A percentile compares a stretch with the other conserved stretches of the same genome.
phyloP scores from a whole-genome alignment of 2,329 filamentous ascomycete genomes.

The Ceratocystis alfenasii region DNA sequence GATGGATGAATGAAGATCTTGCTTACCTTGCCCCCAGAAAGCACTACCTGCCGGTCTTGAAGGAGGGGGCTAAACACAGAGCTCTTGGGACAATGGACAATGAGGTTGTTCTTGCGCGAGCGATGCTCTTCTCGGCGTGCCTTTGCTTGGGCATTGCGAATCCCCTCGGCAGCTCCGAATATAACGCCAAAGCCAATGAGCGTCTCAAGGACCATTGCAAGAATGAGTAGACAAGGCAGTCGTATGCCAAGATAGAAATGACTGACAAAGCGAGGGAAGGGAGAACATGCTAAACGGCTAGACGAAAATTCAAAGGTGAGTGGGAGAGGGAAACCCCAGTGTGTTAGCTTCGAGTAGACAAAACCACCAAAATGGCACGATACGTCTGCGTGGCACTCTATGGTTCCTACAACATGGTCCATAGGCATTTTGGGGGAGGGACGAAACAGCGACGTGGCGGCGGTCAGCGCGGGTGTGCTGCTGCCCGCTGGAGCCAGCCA shows the following conservation, averaged over 20 bases:
- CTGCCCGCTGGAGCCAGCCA: not conserved
- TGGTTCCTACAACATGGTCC: not conserved
- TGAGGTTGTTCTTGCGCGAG: slow-evolving; percentile 37
- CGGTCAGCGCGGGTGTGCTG: not conserved
- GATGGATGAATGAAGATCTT: not conserved
- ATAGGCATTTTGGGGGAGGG: not conserved
- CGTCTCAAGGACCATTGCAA: slow-evolving; percentile 28
- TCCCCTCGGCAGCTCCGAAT: slow-evolving; percentile 37
- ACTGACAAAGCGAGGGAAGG: not conserved
- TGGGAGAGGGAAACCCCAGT: not conserved
- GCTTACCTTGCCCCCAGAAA: slow-evolving; percentile 34
- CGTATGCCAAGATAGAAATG: not conserved
- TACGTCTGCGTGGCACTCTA: not conserved
- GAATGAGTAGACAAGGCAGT: not conserved
- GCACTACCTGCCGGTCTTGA: slow-evolving; percentile 35
- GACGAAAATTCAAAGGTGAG: not conserved
- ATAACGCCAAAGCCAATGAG: slow-evolving; percentile 35
- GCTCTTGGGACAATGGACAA: slow-evolving; percentile 37
- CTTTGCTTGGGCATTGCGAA: slow-evolving; percentile 37
- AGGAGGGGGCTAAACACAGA: slow-evolving; percentile 35
- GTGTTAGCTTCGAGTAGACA: not conserved
- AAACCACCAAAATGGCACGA: not conserved
- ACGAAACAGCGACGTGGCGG: not conserved
- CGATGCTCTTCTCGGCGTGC: slow-evolving; percentile 37
- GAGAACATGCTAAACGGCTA: not conserved